These are phyloP conservation scores for Sarcodon sp. DNA, from an alignment of 768 basidiomycete species.

Conservation along the genomic window DNA sequence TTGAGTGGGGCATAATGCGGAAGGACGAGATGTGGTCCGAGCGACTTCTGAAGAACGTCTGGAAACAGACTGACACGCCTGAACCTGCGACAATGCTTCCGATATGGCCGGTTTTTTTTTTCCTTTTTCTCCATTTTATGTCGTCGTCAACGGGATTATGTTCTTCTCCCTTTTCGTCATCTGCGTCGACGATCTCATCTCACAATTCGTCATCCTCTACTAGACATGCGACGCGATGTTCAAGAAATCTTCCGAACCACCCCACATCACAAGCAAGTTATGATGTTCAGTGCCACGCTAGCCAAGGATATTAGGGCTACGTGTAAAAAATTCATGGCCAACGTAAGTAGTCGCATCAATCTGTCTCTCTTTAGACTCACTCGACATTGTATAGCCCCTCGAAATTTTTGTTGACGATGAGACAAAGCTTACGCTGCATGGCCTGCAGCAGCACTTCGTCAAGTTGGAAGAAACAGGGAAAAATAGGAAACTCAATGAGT, in stretches of 20 bases:
- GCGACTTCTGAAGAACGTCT: background rate
- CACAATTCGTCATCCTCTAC: conserved; percentile 52
- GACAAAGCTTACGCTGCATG: conserved; percentile 95
- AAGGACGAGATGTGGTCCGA: background rate
- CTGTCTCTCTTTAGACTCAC: background rate
- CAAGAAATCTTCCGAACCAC: conserved; percentile 99
- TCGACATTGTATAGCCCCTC: conserved; percentile 53
- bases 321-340: conserved; percentile 99
- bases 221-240: conserved; percentile 99
- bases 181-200: conserved; percentile 20
- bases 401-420: conserved; percentile 99
- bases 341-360: conserved; percentile 41
- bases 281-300: conserved; percentile 99
- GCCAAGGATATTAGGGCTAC: conserved; percentile 94
- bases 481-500: conserved; percentile 93
- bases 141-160: conserved; percentile 4
- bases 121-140: conserved; percentile 4
- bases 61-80: too few relatives aligned
- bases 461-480: conserved; percentile 92
- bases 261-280: conserved; percentile 99
- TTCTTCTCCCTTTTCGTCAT: conserved; percentile 10
- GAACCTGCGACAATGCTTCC: conserved; percentile 1
- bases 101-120: conserved; percentile 1
- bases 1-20: background rate
- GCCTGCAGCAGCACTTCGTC: conserved; percentile 97